Conservation (phyloP, 2,329 filamentous ascomycete species). For the Diaporthe aspalathi region DNA sequence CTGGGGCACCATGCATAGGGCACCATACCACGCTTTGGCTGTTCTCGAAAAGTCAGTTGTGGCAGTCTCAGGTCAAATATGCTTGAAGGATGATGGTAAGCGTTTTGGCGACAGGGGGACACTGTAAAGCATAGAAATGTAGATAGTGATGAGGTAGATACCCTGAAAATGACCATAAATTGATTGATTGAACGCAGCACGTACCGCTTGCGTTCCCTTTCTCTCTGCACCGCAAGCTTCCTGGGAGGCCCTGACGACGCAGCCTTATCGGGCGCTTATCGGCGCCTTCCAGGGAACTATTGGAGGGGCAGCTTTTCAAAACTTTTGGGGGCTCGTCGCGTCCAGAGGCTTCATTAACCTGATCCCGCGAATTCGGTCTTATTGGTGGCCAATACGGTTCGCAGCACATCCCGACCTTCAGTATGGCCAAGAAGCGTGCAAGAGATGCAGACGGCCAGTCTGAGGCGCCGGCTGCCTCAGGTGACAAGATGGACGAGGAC, state of each 20-base stretch:
- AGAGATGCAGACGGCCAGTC: slow-evolving; percentile 49
- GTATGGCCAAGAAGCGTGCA: slow-evolving; percentile 52
- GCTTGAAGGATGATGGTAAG: background rate
- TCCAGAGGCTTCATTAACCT: background rate
- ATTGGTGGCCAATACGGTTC: background rate
- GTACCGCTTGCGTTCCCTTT: too few species aligned
- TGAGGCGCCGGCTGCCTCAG: slow-evolving; percentile 42
- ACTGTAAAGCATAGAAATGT: slow-evolving; percentile 32
- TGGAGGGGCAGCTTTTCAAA: slow-evolving; percentile 36
- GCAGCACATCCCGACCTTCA: background rate
- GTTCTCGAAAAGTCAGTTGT: background rate
- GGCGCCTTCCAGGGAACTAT: slow-evolving; percentile 16
- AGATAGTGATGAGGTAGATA: slow-evolving; percentile 35
- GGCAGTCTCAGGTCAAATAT: background rate
- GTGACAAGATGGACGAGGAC: slow-evolving; percentile 55
- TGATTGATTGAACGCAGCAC: background rate
- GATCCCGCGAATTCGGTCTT: background rate
- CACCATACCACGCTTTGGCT: background rate
- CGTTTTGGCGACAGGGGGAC: background rate
- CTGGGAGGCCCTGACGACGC: background rate
- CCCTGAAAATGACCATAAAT: slow-evolving; percentile 18
- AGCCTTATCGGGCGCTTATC: slow-evolving; percentile 37
- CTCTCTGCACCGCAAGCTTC: too few species aligned
- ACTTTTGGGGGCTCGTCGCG: slow-evolving; percentile 27
- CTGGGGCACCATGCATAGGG: too few species aligned